These are phyloP conservation scores for Citrullus mucosospermus DNA, from an alignment of 306 rosid species.

Conservation along the genomic window DNA sequence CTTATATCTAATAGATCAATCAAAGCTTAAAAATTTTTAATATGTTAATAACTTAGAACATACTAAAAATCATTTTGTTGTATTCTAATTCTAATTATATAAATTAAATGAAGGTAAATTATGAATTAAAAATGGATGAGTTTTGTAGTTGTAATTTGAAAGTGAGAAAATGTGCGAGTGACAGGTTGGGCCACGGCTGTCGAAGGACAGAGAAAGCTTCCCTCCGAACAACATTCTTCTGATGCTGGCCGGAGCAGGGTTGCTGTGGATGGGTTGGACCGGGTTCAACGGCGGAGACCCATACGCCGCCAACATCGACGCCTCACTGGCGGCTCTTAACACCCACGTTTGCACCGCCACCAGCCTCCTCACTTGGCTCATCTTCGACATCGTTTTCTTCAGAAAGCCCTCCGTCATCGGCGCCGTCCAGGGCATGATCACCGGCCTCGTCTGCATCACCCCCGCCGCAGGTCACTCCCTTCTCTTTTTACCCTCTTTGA, in stretches of 20 bases:
- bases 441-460: slow-evolving; percentile 39
- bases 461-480: slow-evolving; percentile 25
- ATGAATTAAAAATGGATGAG: too few species aligned
- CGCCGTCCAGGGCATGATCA: slow-evolving; percentile 43
- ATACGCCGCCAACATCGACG: slow-evolving; percentile 26
- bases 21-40: too few species aligned
- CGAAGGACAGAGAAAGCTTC: slow-evolving; percentile 31
- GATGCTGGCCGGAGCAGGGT: slow-evolving; percentile 35
- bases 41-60: too few species aligned
- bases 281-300: slow-evolving; percentile 43
- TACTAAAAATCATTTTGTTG: too few species aligned
- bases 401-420: slow-evolving; percentile 36
- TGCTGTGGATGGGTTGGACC: slow-evolving; percentile 43
- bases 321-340: slow-evolving; percentile 32
- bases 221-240: slow-evolving; percentile 38
- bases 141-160: too few species aligned
- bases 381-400: slow-evolving; percentile 26
- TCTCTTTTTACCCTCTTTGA: too few species aligned
- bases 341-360: slow-evolving; percentile 38
- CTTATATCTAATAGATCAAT: too few species aligned
- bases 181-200: slow-evolving; percentile 32
- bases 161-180: background rate
- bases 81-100: too few species aligned
- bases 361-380: slow-evolving; percentile 35
- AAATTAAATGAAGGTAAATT: too few species aligned